phyloP scores from a whole-genome alignment of 306 rosid species.

The Herpetospermum pedunculosum region DNA sequence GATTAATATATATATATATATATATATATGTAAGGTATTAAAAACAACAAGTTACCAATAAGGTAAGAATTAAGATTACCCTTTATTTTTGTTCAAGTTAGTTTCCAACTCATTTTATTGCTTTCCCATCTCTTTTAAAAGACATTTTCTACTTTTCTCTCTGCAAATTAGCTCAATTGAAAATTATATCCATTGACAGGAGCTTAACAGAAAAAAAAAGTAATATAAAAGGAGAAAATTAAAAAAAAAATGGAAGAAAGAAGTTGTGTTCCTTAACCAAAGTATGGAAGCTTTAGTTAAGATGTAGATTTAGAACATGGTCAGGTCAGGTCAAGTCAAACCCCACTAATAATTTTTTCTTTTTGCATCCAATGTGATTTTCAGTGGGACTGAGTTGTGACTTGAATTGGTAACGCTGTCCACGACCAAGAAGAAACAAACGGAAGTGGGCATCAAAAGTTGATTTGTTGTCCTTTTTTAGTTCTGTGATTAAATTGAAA shows the following conservation, averaged over 20 bases:
- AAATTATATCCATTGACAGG: neutral
- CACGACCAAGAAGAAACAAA: slow-evolving; percentile 13
- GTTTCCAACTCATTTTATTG: neutral
- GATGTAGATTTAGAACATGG: neutral
- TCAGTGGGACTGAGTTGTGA: slow-evolving; percentile 6
- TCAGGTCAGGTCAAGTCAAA: neutral
- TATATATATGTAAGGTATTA: no score
- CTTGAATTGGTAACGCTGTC: slow-evolving; percentile 13
- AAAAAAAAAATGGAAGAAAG: neutral
- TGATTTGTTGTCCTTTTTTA: slow-evolving; percentile 3
- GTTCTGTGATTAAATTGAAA: neutral
- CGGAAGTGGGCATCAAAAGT: slow-evolving; percentile 11
- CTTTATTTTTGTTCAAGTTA: neutral
- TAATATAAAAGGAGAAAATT: neutral
- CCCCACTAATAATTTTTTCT: neutral
- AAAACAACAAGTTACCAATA: neutral
- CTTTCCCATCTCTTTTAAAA: neutral
- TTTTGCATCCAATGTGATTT: neutral
- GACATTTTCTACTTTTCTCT: neutral
- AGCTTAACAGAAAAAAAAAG: neutral
- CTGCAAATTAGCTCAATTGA: neutral
- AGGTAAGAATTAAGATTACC: neutral
- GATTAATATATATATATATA: neutral
- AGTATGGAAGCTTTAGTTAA: slow-evolving; percentile 7
- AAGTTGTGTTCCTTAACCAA: neutral